A percentile compares a stretch with the other conserved stretches of the same genome.
phyloP scores from a whole-genome alignment of 768 basidiomycete genomes.

The Boletus sp. region DNA sequence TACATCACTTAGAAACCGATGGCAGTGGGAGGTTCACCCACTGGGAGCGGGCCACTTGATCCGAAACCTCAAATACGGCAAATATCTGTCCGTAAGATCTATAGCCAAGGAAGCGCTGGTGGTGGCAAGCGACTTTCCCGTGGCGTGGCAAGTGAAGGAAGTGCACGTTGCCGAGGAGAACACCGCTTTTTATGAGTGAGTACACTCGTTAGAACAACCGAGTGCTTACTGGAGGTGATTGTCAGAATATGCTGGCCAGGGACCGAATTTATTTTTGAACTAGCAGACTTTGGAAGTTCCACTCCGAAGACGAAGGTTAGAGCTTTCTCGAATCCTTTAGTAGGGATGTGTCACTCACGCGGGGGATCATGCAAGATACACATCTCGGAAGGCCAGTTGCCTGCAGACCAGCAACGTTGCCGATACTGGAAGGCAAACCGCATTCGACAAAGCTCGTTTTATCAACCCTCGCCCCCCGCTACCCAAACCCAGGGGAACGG shows the following conservation, averaged over 20 bases:
- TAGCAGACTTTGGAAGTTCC: slow-evolving; percentile 25
- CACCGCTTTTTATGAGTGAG: slow-evolving; percentile 29
- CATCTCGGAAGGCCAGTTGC: slow-evolving; percentile 24
- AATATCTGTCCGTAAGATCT: slow-evolving; percentile 28
- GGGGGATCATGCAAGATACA: slow-evolving; percentile 13
- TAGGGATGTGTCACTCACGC: not conserved
- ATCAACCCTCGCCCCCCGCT: slow-evolving; percentile 21
- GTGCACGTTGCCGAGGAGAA: slow-evolving; percentile 28
- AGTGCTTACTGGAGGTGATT: not conserved
- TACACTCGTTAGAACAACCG: not conserved
- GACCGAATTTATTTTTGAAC: slow-evolving; percentile 27
- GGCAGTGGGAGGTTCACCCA: slow-evolving; percentile 30
- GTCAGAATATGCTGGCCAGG: slow-evolving; percentile 31
- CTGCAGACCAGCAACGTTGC: slow-evolving; percentile 25
- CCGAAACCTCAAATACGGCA: slow-evolving; percentile 32
- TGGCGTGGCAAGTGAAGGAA: slow-evolving; percentile 28
- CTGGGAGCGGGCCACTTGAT: slow-evolving; percentile 31
- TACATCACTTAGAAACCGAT: not conserved
- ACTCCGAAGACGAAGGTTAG: slow-evolving; percentile 31
- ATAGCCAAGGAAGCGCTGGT: slow-evolving; percentile 25
- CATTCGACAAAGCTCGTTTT: slow-evolving; percentile 29
- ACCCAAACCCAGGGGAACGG: slow-evolving; percentile 10
- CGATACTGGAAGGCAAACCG: slow-evolving; percentile 33
- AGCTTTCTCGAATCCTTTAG: not conserved
- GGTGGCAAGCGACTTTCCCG: slow-evolving; percentile 28